Base-by-base conservation (phyloP, 768 basidiomycete genomes). In the Suillus alpinus region DNA sequence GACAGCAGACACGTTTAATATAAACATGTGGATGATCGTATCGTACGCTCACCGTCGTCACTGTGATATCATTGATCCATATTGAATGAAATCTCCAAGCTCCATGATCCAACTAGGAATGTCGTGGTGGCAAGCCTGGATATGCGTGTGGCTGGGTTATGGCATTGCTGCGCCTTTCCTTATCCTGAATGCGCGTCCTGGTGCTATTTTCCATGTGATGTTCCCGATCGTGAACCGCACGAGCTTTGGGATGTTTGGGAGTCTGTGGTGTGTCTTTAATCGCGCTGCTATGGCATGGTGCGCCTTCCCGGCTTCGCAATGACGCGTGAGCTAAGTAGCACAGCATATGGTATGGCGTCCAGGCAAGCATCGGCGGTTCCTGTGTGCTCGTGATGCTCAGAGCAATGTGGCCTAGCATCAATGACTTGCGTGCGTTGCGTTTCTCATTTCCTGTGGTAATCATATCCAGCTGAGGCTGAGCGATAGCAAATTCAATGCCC, bases 101-200 rank as follows among this genome's bases (percentile, higher is more conserved):
- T 86, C 87, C 13, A 89, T 91, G 88, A 81, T 87, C 36, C 83
- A 87, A 62, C 73, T 85, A 32, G 87, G 87, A 3, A 80, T 92
- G 34, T 86, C 86, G 0, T 92, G 89, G 89, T 92, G 89, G 89
- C 88, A 92, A 70, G 86, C 91, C 16, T 90, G 91, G 88, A 80
- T 93, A 57, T 91, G 87, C 61, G 87, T 88, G 13, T 89, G 86
- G 87, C 64, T 88, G 39, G 86, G 79, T 50, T 89, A 79, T 70
- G 83, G 69, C 1, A 62, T 85, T 59, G 83, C 83, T 23, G 85
- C 88, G 1, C 85, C 85, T 0, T 88, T 95, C 75, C 81, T 94
- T 61, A 86, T 86, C 29, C 71, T 89, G 64, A 94, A 92, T 68
- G 91, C 89, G 29, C 82, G 88, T 31, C 88, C 88, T 5, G 90